phyloP scores from a whole-genome alignment of 2,329 filamentous ascomycete species.

The Aspergillus flavus region DNA sequence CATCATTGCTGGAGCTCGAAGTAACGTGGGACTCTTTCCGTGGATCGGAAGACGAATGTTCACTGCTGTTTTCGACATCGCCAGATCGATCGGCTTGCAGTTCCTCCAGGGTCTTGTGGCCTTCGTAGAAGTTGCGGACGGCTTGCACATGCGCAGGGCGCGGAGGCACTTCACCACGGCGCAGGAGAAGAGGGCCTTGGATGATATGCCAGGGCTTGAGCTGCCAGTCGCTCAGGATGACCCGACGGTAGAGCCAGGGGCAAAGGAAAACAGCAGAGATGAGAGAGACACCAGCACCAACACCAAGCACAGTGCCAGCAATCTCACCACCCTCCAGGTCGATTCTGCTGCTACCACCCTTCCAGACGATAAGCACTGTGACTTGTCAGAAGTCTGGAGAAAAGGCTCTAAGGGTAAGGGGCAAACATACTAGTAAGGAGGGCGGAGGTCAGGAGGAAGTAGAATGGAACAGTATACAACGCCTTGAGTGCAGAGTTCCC shows the following conservation, averaged over 20 bases:
- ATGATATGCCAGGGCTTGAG: conserved; percentile 16
- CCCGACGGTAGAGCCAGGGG: conserved; percentile 20
- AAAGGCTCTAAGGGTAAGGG: neutral
- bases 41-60: no score
- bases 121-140: conserved; percentile 19
- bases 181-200: conserved; percentile 19
- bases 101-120: conserved; percentile 22
- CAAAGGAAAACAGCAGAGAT: conserved; percentile 13
- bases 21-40: no score
- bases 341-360: conserved; percentile 20
- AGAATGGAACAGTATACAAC: conserved; percentile 16
- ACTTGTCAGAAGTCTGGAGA: no score
- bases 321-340: conserved; percentile 12
- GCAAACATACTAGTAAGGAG: conserved; percentile 17
- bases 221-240: conserved; percentile 19
- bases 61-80: neutral
- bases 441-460: conserved; percentile 19
- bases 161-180: conserved; percentile 18
- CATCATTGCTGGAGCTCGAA: no score
- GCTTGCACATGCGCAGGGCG: conserved; percentile 4
- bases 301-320: conserved; percentile 16
- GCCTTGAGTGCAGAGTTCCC: conserved; percentile 15
- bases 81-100: conserved; percentile 15
- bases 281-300: conserved; percentile 14
- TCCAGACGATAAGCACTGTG: conserved; percentile 24